Percentiles rank a stretch among this genome's conserved stretches.
Conservation (phyloP, 1,139 yeast genomes). For the Geotrichum citri-aurantii region DNA sequence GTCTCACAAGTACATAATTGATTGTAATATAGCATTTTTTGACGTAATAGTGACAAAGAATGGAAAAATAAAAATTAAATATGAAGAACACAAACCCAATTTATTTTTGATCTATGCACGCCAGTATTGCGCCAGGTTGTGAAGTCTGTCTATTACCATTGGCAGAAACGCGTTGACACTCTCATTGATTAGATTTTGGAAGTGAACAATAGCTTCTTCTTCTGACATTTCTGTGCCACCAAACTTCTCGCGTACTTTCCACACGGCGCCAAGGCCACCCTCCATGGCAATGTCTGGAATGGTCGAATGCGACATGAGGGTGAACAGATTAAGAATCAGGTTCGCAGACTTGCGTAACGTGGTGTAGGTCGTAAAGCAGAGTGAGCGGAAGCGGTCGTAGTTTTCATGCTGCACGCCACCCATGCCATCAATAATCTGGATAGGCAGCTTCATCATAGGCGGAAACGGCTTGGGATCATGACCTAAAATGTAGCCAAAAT, state of each 20-base stretch:
- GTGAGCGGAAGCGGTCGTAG: constrained; percentile 79
- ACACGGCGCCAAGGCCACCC: constrained; percentile 55
- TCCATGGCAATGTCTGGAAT: constrained; percentile 82
- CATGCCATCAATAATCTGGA: constrained; percentile 96
- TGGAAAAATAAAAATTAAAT: background rate
- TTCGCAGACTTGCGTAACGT: constrained; percentile 86
- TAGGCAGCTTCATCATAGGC: constrained; percentile 95
- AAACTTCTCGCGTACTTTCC: constrained; percentile 90
- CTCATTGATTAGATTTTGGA: constrained; percentile 87
- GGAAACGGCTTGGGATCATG: constrained; percentile 98
- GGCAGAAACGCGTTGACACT: constrained; percentile 92
- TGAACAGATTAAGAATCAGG: constrained; percentile 81
- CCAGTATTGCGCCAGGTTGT: constrained; percentile 97
- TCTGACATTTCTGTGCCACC: constrained; percentile 80
- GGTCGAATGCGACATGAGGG: constrained; percentile 88
- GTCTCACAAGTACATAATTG: too few relatives aligned
- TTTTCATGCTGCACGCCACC: constrained; percentile 87
- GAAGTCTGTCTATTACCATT: constrained; percentile 89
- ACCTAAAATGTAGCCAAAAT: constrained; percentile 93
- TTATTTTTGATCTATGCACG: constrained; percentile 50
- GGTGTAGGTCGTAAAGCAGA: constrained; percentile 91
- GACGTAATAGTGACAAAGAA: too few relatives aligned
- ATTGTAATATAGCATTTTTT: too few relatives aligned
- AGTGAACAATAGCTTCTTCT: constrained; percentile 90
- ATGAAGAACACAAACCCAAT: background rate